Evolutionary conservation across 768 basidiomycete species (phyloP).

Genomic region (Amylocystis lapponica): DNA sequence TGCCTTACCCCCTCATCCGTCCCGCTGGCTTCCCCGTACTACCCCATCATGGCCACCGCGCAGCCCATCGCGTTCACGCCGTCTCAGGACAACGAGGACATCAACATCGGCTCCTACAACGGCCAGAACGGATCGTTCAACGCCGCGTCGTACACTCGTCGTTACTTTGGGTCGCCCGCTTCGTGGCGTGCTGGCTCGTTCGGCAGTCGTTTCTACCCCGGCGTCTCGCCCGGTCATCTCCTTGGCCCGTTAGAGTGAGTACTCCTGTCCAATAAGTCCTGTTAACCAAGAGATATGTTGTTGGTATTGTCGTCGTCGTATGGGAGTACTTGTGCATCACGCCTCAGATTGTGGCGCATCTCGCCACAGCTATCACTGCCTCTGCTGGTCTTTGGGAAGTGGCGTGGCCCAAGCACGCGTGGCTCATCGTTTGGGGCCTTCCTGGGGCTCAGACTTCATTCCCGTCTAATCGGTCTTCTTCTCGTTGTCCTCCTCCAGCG

Average conservation of each 20-base stretch:
- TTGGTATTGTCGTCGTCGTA: background rate
- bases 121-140: slow-evolving; percentile 48
- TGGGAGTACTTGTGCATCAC: too few relatives aligned
- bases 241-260: slow-evolving; percentile 64
- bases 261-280: background rate
- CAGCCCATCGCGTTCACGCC: slow-evolving; percentile 41
- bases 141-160: slow-evolving; percentile 58
- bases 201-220: slow-evolving; percentile 56
- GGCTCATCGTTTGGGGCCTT: too few relatives aligned
- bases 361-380: too few relatives aligned
- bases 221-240: slow-evolving; percentile 57
- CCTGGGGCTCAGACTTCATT: too few relatives aligned
- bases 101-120: slow-evolving; percentile 41
- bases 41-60: slow-evolving; percentile 30
- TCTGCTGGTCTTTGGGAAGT: too few relatives aligned
- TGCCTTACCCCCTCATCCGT: too few relatives aligned
- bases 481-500: too few relatives aligned
- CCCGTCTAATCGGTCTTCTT: too few relatives aligned
- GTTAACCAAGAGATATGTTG: background rate
- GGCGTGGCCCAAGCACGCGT: too few relatives aligned
- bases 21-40: slow-evolving; percentile 6
- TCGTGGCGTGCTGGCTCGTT: slow-evolving; percentile 68
- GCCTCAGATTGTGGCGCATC: too few relatives aligned
- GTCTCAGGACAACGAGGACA: slow-evolving; percentile 20
- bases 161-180: slow-evolving; percentile 66